Conservation (phyloP, 1,284 basidiomycete genomes). For the Ustilago crameri region DNA sequence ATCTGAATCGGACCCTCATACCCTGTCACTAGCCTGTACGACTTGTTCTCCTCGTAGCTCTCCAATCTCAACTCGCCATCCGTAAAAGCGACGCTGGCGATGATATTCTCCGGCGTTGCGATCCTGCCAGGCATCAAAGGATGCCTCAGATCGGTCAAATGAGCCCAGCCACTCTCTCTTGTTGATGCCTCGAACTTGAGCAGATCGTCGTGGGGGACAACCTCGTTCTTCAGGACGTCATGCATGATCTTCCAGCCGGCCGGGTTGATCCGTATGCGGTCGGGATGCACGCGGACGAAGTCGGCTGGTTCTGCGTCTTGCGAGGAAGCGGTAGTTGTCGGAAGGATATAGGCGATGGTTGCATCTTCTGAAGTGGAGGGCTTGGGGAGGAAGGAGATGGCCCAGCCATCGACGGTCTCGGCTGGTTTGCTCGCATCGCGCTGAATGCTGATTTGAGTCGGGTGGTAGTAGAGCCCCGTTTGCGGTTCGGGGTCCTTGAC, state of each 20-base stretch:
- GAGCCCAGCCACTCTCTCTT: slow-evolving; percentile 62
- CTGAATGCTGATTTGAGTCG: slow-evolving; percentile 36
- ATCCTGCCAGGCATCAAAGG: slow-evolving; percentile 63
- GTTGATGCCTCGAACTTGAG: slow-evolving; percentile 59
- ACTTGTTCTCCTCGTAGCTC: slow-evolving; percentile 61
- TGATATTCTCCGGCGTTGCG: slow-evolving; percentile 62
- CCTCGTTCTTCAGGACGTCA: slow-evolving; percentile 50
- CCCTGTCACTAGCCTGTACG: slow-evolving; percentile 58
- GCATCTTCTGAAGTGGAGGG: slow-evolving; percentile 24
- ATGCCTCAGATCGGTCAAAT: slow-evolving; percentile 59
- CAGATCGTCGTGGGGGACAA: slow-evolving; percentile 55
- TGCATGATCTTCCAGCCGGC: slow-evolving; percentile 59
- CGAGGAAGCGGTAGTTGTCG: slow-evolving; percentile 21
- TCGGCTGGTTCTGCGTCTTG: slow-evolving; percentile 30
- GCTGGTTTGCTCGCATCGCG: slow-evolving; percentile 13
- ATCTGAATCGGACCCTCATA: slow-evolving; percentile 61
- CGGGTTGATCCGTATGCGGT: slow-evolving; percentile 51
- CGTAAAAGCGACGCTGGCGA: slow-evolving; percentile 61
- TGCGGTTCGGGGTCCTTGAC: slow-evolving; percentile 45
- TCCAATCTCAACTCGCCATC: slow-evolving; percentile 52
- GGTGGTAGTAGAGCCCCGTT: slow-evolving; percentile 57
- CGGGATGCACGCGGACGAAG: slow-evolving; percentile 50
- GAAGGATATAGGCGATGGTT: slow-evolving; percentile 42
- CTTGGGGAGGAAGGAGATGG: slow-evolving; percentile 42
- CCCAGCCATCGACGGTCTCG: slow-evolving; percentile 38